phyloP scores from a whole-genome alignment of 2,329 filamentous ascomycete genomes.

The Talaromyces sp. region DNA sequence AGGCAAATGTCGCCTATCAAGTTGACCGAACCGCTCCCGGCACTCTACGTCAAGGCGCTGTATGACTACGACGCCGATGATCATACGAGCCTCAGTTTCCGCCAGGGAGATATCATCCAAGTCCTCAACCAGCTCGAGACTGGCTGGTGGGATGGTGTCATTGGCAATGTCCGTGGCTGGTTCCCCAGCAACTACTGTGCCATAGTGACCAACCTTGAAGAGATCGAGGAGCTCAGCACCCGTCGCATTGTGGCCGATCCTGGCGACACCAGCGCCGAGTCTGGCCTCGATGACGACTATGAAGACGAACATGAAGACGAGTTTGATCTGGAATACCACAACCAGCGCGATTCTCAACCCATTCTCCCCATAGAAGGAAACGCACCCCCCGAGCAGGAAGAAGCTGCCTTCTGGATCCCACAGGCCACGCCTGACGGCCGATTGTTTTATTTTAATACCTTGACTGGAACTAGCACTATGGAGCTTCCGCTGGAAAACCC shows the following conservation, averaged over 20 bases:
- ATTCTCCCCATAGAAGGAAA: constrained; percentile 63
- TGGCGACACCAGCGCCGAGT: constrained; percentile 46
- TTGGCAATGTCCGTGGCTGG: constrained; percentile 94
- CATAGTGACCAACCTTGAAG: constrained; percentile 70
- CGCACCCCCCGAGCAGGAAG: constrained; percentile 62
- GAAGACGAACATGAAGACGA: constrained; percentile 61
- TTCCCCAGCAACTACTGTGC: constrained; percentile 99
- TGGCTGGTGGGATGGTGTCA: constrained; percentile 99
- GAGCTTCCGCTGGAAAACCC: constrained; percentile 92
- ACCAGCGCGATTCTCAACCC: constrained; percentile 56
- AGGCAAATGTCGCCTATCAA: constrained; percentile 25
- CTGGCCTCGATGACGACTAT: constrained; percentile 54
- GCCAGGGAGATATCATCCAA: constrained; percentile 94
- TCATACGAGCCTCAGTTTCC: constrained; percentile 92
- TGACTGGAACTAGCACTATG: constrained; percentile 91
- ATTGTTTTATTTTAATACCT: constrained; percentile 96
- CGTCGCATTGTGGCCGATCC: constrained; percentile 42
- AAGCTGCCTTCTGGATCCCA: constrained; percentile 96
- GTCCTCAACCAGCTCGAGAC: constrained; percentile 97
- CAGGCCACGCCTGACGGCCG: constrained; percentile 91
- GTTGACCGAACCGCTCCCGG: constrained; percentile 34
- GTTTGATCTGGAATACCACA: constrained; percentile 55
- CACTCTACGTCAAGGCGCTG: constrained; percentile 84
- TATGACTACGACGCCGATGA: constrained; percentile 99
- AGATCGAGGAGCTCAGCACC: constrained; percentile 58